These are phyloP conservation scores for Conidiobolus incongruus DNA, from an alignment of 371 early-diverging fungal species.

Conservation along the genomic window DNA sequence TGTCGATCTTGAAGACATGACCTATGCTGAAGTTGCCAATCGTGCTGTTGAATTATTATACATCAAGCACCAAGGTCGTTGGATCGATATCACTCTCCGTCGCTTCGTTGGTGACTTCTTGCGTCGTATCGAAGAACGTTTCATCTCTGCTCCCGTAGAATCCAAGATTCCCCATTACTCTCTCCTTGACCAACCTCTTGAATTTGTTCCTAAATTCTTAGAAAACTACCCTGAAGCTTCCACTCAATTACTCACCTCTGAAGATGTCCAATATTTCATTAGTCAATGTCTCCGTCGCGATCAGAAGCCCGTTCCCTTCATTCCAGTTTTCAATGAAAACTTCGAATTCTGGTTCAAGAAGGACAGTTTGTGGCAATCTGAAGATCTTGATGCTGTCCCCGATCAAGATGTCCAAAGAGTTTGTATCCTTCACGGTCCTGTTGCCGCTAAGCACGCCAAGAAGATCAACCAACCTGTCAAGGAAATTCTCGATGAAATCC, in stretches of 20 bases:
- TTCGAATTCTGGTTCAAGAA: conserved; percentile 92
- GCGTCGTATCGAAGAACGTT: conserved; percentile 80
- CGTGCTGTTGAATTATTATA: conserved; percentile 69
- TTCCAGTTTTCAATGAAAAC: conserved; percentile 77
- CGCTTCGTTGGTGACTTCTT: conserved; percentile 73
- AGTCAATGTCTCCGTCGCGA: conserved; percentile 55
- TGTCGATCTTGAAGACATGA: conserved; percentile 73
- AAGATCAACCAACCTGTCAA: conserved; percentile 70
- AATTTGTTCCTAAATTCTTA: conserved; percentile 46
- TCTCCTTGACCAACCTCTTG: conserved; percentile 41
- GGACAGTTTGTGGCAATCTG: conserved; percentile 91
- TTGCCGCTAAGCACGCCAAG: conserved; percentile 60
- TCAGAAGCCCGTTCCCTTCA: conserved; percentile 82
- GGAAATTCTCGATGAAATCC: conserved; percentile 74
- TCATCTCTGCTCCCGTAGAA: conserved; percentile 24
- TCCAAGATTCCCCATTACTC: conserved; percentile 46
- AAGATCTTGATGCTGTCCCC: conserved; percentile 75
- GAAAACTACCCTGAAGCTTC: conserved; percentile 53
- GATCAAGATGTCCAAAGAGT: conserved; percentile 78
- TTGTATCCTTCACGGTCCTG: conserved; percentile 89
- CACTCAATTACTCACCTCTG: conserved; percentile 62
- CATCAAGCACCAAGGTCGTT: conserved; percentile 49
- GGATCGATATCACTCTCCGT: conserved; percentile 71
- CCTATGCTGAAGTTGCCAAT: conserved; percentile 71
- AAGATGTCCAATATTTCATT: conserved; percentile 79